phyloP scores from a whole-genome alignment of 257 asterid genomes.

The Rhazya stricta region DNA sequence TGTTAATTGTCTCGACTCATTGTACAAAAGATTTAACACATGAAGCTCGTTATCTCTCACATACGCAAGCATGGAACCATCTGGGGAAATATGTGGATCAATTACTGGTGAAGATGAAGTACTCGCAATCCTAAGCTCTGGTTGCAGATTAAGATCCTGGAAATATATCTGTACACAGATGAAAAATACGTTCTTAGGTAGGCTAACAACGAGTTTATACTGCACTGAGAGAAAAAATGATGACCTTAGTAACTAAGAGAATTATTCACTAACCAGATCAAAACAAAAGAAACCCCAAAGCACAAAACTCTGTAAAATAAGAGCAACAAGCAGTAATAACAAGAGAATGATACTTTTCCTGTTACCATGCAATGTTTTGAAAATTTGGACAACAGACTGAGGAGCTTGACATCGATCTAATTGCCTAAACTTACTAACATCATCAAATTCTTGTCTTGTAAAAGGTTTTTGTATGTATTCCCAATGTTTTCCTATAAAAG shows the following conservation, averaged over 20 bases:
- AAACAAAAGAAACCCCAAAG: neutral
- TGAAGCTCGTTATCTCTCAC: slow-evolving; percentile 75
- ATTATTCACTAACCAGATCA: neutral
- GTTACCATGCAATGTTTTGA: neutral
- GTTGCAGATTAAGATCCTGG: slow-evolving; percentile 45
- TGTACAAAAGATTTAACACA: slow-evolving; percentile 45
- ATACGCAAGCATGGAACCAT: slow-evolving; percentile 78
- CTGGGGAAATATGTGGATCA: slow-evolving; percentile 91
- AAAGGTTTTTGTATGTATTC: too few relatives aligned
- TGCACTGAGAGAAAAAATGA: neutral
- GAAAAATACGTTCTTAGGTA: slow-evolving; percentile 9
- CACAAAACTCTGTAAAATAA: neutral
- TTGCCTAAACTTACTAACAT: neutral
- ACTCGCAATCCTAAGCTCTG: slow-evolving; percentile 67
- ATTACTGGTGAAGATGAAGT: slow-evolving; percentile 61
- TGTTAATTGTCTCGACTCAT: slow-evolving; percentile 64
- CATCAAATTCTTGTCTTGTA: too few relatives aligned
- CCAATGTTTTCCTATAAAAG: too few relatives aligned
- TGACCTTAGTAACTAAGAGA: neutral
- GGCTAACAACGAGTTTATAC: neutral
- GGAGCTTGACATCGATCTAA: neutral
- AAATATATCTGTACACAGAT: slow-evolving; percentile 58
- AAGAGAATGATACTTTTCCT: neutral
- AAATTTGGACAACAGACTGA: neutral
- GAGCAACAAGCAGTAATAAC: neutral